Base-by-base conservation (phyloP, 352 stramenopile species). In the Globisporangium middletonii region DNA sequence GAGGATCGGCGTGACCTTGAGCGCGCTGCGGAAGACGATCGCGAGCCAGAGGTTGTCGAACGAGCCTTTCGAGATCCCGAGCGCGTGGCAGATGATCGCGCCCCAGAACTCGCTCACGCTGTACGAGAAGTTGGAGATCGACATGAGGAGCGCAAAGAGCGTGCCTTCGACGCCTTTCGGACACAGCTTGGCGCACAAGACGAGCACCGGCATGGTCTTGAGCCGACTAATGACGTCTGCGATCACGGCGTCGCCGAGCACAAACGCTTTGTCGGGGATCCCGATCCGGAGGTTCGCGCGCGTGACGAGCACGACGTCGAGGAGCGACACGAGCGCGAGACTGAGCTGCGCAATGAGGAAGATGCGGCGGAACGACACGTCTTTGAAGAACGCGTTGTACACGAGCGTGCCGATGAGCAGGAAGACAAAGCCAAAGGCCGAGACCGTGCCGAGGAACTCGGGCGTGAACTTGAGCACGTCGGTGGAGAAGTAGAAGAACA, bases 141-240 rank as follows among this genome's bases (percentile, higher is more conserved):
- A 97, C 96, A 99, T 99, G 50, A 99, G 75, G 44, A 97, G 79
- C 6, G 95, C 96, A 79, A 99, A 99, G 11, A 99, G 71, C 12
- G 97, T 97, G 37, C 95, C 95, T 67, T 99, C 96, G 26, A 98
- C 84, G 43, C 96, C 96, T 50, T 88, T 89, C 9, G 96, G 96
- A 58, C 96, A 99, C 26, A 99, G 66, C 55, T 92, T 92, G 11
- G 94, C 92, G 42, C 94, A 96, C 9, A 99, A 75, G 19, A 98
- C 93, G 43, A 99, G 78, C 43, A 96, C 96, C 3, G 96, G 96
- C 71, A 99, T 94, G 5, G 81, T 88, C 67, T 93, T 93, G 33
- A 93, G 67, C 0, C 83, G 80, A 43, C 83, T 84, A 50, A 92
- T 82, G 44, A 92, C 82, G 58, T 92, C 83, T 2, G 77, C 80